A percentile compares a stretch with the other conserved stretches of the same genome.
Conservation (phyloP, 257 asterid species). For the Linaria vulgaris region DNA sequence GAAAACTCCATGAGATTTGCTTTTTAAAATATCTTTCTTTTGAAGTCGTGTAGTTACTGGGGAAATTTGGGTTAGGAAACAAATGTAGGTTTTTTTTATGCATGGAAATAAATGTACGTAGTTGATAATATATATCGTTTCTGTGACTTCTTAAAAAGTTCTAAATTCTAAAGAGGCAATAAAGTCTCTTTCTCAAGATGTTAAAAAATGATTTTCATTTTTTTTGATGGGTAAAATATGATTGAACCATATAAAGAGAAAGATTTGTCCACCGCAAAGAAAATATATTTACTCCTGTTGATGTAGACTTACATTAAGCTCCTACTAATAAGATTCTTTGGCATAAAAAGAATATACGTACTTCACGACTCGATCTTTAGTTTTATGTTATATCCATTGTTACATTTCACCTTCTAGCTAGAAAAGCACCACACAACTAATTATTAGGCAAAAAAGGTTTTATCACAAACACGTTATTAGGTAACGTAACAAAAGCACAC, state of each 20-base stretch:
- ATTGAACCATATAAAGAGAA: constrained; percentile 18
- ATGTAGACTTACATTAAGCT: background rate
- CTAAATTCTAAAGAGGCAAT: too few relatives aligned
- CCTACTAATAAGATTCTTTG: constrained; percentile 18
- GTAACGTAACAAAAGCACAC: too few relatives aligned
- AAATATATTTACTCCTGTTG: constrained; percentile 5
- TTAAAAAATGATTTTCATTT: constrained; percentile 21
- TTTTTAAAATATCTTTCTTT: too few relatives aligned
- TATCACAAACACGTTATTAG: background rate
- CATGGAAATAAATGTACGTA: too few relatives aligned
- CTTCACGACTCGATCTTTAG: background rate
- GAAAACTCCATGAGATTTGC: too few relatives aligned
- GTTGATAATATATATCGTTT: too few relatives aligned
- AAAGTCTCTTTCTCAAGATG: constrained; percentile 8
- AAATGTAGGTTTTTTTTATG: too few relatives aligned
- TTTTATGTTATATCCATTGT: background rate
- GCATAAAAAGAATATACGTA: constrained; percentile 24
- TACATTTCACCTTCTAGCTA: background rate
- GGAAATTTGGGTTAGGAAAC: too few relatives aligned
- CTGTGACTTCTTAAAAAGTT: too few relatives aligned
- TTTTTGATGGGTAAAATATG: too few relatives aligned
- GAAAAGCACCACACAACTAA: background rate
- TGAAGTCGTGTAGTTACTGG: too few relatives aligned
- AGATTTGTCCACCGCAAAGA: constrained; percentile 6
- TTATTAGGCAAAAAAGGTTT: background rate